Base-by-base conservation (phyloP, 225 moss, liverwort and hornwort genomes). In the Takakia lepidozioides region DNA sequence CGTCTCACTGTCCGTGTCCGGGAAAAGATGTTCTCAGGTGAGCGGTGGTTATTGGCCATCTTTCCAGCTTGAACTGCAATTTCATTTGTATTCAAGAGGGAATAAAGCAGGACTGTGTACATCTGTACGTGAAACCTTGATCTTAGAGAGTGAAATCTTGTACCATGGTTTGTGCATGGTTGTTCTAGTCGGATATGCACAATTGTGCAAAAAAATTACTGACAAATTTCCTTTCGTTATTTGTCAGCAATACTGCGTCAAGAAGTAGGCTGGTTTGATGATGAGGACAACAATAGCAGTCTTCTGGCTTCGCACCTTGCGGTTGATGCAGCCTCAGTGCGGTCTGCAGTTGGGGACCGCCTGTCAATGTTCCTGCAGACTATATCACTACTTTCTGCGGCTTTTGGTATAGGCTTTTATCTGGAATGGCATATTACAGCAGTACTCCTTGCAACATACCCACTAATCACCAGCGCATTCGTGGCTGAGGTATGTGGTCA, bases 261-360 rank as follows among this genome's bases (percentile, higher is more conserved):
- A 41, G 88, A 93, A 58, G 42, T 93, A 19, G 83, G 82, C 16
- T 93, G 83, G 73, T 93, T 93, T 57, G 93, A 93, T 52, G 64
- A 78, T 18, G 76, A 81, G 40, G 77, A 72, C 27, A 81, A 74
- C 59, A 88, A 78, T 64, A 93, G 78, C 52, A 85, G 73, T 51
- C 58, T 85, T 61, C 73, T 93, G 59, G 73, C 83, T 36, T 66
- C 81, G 29, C 78, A 81, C 29, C 63, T 93, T 48, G 71, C 88
- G 16, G 43, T 68, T 25, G 81, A 93, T 56, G 93, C 93, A 26
- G 62, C 68, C 23, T 67, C 72, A 10, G 88, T 93, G 39, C 72
- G 85, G 48, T 73, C 80, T 15, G 83, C 78, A 49, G 78, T 86
- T 7, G 81, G 83, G 22, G 93, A 93, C 57, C 72, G 83, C 27